phyloP scores from a whole-genome alignment of 1,284 basidiomycete species.

The Austroboletus niveus region DNA sequence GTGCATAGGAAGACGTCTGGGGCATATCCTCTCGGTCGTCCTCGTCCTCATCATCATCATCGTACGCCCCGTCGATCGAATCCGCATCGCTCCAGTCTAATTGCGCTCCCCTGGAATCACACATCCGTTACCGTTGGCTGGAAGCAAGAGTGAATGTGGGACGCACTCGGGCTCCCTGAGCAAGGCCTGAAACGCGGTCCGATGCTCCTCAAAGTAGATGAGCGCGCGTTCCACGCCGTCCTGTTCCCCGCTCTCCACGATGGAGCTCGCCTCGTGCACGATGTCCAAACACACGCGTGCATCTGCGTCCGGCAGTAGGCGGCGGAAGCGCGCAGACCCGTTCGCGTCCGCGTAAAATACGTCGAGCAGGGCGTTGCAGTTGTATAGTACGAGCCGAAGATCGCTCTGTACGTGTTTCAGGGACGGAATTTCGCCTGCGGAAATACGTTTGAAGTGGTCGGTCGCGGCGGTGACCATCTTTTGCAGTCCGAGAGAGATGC shows the following conservation, averaged over 20 bases:
- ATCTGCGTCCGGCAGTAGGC: neutral
- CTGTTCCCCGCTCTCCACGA: neutral
- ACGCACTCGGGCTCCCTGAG: neutral
- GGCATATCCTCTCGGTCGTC: too few species aligned
- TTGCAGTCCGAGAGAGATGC: neutral
- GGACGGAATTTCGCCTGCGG: neutral
- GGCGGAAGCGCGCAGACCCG: neutral
- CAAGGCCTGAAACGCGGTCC: neutral
- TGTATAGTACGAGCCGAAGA: neutral
- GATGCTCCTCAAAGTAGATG: neutral
- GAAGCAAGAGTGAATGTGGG: neutral
- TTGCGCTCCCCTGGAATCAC: neutral
- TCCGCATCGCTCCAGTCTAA: neutral
- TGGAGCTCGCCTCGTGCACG: neutral
- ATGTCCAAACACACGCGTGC: neutral
- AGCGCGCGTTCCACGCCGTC: neutral
- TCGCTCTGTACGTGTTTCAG: neutral
- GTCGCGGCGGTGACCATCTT: neutral
- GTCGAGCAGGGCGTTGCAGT: neutral
- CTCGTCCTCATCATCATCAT: neutral
- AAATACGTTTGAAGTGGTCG: neutral
- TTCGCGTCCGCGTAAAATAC: neutral
- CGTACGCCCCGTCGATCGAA: neutral
- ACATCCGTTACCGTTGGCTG: too few species aligned
- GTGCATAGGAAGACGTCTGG: too few species aligned